phyloP scores from a whole-genome alignment of 2,329 filamentous ascomycete species.

The Torrubiella hemipterigena region DNA sequence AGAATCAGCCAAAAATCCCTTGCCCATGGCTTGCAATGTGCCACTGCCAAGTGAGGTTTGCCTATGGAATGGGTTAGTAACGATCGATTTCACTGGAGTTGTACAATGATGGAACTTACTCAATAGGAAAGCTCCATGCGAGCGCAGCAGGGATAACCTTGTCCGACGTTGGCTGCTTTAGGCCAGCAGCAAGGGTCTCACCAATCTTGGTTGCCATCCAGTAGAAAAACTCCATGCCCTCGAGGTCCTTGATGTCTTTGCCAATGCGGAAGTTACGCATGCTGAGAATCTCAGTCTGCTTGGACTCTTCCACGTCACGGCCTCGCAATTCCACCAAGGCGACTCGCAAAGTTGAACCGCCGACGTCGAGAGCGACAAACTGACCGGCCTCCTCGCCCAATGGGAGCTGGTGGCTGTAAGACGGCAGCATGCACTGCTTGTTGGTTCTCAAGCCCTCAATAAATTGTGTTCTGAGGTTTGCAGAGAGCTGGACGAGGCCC shows the following conservation, averaged over 20 bases:
- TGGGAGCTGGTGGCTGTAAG: conserved; percentile 53
- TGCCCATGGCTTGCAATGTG: conserved; percentile 51
- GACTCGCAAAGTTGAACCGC: conserved; percentile 55
- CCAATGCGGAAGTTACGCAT: conserved; percentile 46
- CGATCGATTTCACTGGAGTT: background rate
- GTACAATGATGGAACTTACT: conserved; percentile 32
- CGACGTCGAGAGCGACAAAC: conserved; percentile 55
- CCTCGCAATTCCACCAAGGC: conserved; percentile 49
- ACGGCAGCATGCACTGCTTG: conserved; percentile 50
- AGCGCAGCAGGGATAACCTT: conserved; percentile 45
- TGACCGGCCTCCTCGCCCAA: conserved; percentile 46
- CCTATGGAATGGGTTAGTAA: conserved; percentile 24
- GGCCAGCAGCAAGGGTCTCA: conserved; percentile 38
- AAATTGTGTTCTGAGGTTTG: conserved; percentile 42
- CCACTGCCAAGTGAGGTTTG: conserved; percentile 53
- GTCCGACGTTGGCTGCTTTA: conserved; percentile 22
- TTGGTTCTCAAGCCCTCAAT: conserved; percentile 37
- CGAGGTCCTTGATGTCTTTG: conserved; percentile 40
- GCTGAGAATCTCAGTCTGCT: conserved; percentile 38
- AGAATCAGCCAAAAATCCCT: conserved; percentile 48
- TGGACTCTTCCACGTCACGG: conserved; percentile 20
- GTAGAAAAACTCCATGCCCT: conserved; percentile 50
- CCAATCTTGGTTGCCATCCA: conserved; percentile 54
- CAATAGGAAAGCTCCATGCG: conserved; percentile 59
- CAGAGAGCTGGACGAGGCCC: conserved; percentile 32